phyloP scores from a whole-genome alignment of 1,284 basidiomycete genomes.

The Tremellales sp. region DNA sequence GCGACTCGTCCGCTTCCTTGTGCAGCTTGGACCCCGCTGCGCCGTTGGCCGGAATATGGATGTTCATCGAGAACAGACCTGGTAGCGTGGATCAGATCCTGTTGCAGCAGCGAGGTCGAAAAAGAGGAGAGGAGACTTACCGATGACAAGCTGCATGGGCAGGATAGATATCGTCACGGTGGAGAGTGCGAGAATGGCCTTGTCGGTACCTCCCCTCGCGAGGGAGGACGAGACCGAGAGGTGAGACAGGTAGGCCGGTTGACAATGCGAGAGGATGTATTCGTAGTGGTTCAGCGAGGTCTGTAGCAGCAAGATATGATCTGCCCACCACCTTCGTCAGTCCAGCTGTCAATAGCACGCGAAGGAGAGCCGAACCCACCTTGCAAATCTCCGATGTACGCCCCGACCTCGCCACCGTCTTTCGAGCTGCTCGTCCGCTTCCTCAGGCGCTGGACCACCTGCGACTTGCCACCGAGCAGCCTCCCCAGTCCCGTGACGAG shows the following conservation, averaged over 20 bases:
- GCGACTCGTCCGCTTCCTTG: slow-evolving; percentile 28
- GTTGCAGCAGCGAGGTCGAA: slow-evolving; percentile 20
- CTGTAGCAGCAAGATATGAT: slow-evolving; percentile 86
- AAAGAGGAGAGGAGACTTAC: slow-evolving; percentile 48
- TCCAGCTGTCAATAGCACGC: not conserved
- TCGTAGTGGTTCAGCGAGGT: slow-evolving; percentile 85
- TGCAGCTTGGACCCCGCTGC: slow-evolving; percentile 18
- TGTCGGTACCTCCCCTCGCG: slow-evolving; percentile 63
- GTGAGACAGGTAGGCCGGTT: slow-evolving; percentile 78
- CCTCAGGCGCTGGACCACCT: slow-evolving; percentile 73
- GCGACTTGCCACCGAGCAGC: slow-evolving; percentile 73
- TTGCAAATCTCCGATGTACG: slow-evolving; percentile 90
- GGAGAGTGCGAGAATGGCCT: slow-evolving; percentile 64
- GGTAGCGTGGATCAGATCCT: slow-evolving; percentile 2
- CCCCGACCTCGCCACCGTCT: slow-evolving; percentile 60
- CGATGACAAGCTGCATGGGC: slow-evolving; percentile 63
- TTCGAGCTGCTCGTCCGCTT: slow-evolving; percentile 59
- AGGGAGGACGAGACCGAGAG: slow-evolving; percentile 62
- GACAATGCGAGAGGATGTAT: slow-evolving; percentile 78
- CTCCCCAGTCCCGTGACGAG: slow-evolving; percentile 78
- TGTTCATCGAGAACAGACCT: slow-evolving; percentile 66
- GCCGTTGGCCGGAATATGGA: slow-evolving; percentile 51
- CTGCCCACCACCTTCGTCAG: slow-evolving; percentile 50
- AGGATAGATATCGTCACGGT: slow-evolving; percentile 65
- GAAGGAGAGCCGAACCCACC: slow-evolving; percentile 52